These are phyloP conservation scores for Colletotrichum destructivum DNA, from an alignment of 2,329 filamentous ascomycete genomes.

Conservation along the genomic window DNA sequence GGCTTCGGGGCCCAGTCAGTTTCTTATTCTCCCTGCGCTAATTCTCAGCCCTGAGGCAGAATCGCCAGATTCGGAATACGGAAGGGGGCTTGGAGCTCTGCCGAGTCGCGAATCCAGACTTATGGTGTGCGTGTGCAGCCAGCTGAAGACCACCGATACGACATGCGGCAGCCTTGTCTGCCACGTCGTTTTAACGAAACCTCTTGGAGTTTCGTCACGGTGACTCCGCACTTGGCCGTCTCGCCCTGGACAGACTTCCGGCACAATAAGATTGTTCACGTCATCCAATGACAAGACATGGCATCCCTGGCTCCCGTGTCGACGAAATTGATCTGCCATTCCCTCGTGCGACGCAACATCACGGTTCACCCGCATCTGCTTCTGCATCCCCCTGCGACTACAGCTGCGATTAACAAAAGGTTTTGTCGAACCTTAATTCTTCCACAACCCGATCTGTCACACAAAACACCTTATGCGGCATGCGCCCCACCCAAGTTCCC, in stretches of 20 bases:
- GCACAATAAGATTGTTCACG: not conserved
- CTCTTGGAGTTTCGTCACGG: not conserved
- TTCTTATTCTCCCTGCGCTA: not conserved
- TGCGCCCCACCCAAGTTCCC: not conserved
- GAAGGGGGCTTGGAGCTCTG: slow-evolving; percentile 4
- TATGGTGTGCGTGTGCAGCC: not conserved
- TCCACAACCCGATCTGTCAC: not conserved
- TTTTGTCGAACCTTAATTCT: not conserved
- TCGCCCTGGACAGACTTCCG: not conserved
- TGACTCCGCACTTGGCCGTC: not conserved
- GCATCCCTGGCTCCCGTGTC: not conserved
- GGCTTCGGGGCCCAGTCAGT: not conserved
- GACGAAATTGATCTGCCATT: not conserved
- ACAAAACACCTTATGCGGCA: not conserved
- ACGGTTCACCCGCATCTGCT: not conserved
- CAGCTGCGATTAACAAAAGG: not conserved
- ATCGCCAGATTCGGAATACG: not conserved
- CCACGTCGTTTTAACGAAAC: not conserved
- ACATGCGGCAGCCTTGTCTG: not conserved
- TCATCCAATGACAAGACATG: slow-evolving; percentile 2
- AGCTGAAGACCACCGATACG: slow-evolving; percentile 6
- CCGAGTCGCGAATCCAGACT: not conserved
- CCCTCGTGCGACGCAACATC: not conserved
- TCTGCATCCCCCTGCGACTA: not conserved
- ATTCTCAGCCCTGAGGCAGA: slow-evolving; percentile 16